A percentile compares a stretch with the other conserved stretches of the same genome.
These are phyloP conservation scores for Backusella morwellensis DNA, from an alignment of 192 early-diverging fungal species.

Conservation along the genomic window DNA sequence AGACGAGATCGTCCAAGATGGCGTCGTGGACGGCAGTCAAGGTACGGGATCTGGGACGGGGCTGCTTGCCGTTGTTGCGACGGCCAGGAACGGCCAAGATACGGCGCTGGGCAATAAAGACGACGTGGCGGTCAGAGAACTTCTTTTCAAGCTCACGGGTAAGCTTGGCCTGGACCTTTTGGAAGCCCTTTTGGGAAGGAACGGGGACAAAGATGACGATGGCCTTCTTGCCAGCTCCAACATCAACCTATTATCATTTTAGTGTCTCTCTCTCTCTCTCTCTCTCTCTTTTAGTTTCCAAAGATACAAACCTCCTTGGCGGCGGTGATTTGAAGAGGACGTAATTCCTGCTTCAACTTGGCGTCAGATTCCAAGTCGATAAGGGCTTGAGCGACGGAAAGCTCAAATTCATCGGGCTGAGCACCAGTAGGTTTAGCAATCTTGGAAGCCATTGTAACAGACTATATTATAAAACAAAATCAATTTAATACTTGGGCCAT, in stretches of 20 bases:
- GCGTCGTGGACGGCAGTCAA: slow-evolving; percentile 94
- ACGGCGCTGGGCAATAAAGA: slow-evolving; percentile 74
- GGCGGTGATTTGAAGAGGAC: slow-evolving; percentile 89
- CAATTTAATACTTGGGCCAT: background rate
- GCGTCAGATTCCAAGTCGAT: slow-evolving; percentile 94
- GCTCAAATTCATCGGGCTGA: slow-evolving; percentile 76
- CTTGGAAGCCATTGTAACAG: slow-evolving; percentile 37
- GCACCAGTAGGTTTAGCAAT: slow-evolving; percentile 35
- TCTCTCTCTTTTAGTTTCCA: background rate
- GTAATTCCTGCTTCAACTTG: slow-evolving; percentile 97
- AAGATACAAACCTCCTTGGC: slow-evolving; percentile 83
- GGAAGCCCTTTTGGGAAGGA: slow-evolving; percentile 91
- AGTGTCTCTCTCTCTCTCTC: background rate
- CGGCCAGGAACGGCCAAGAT: slow-evolving; percentile 93
- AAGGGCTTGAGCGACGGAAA: slow-evolving; percentile 93
- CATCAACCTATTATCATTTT: slow-evolving; percentile 62
- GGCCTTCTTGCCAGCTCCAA: slow-evolving; percentile 94
- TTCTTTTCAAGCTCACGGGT: slow-evolving; percentile 99
- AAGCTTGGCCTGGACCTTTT: slow-evolving; percentile 91
- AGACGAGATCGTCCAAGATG: slow-evolving; percentile 96
- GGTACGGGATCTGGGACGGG: slow-evolving; percentile 93
- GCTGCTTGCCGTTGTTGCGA: slow-evolving; percentile 76
- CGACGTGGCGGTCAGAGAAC: slow-evolving; percentile 99
- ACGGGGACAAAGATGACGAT: slow-evolving; percentile 97
- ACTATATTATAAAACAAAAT: background rate